These are phyloP conservation scores for Elongisporangium senticosum DNA, from an alignment of 352 stramenopile genomes.

Conservation along the genomic window DNA sequence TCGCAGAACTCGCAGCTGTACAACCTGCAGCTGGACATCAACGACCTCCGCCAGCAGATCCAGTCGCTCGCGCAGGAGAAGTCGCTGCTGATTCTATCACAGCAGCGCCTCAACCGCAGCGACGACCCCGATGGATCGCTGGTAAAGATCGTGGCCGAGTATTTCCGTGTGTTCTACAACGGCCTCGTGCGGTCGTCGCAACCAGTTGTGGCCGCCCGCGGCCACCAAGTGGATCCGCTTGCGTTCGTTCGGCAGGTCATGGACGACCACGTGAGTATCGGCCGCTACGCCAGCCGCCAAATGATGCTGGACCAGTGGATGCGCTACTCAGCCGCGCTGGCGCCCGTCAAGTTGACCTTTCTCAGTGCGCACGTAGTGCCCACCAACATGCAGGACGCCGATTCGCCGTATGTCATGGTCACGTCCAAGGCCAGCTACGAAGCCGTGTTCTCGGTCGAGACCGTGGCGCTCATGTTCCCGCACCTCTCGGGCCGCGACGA, in stretches of 20 bases:
- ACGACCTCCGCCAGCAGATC: conserved; percentile 38
- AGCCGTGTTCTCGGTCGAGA: conserved; percentile 31
- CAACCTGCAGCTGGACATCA: conserved; percentile 52
- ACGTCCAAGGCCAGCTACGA: conserved; percentile 34
- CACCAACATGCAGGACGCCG: neutral
- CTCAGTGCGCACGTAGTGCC: conserved; percentile 23
- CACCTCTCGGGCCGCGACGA: conserved; percentile 20
- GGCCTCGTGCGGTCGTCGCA: conserved; percentile 4
- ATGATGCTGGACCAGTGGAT: conserved; percentile 47
- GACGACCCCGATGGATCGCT: conserved; percentile 41
- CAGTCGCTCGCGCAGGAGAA: conserved; percentile 25
- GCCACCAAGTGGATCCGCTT: conserved; percentile 12
- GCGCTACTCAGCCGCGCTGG: conserved; percentile 36
- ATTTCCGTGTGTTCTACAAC: conserved; percentile 49
- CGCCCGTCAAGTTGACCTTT: conserved; percentile 30
- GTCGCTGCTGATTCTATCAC: conserved; percentile 14
- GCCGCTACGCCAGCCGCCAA: conserved; percentile 29
- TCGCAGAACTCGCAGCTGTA: conserved; percentile 49
- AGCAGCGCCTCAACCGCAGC: conserved; percentile 27
- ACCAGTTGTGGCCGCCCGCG: conserved; percentile 2
- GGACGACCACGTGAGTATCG: conserved; percentile 39
- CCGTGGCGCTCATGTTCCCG: conserved; percentile 50
- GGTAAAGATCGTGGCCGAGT: conserved; percentile 43
- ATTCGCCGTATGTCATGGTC: conserved; percentile 19
- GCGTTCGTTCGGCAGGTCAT: conserved; percentile 43